Evolutionary conservation across 2,329 filamentous ascomycete species (phyloP).

Genomic region (Colletotrichum sp.): DNA sequence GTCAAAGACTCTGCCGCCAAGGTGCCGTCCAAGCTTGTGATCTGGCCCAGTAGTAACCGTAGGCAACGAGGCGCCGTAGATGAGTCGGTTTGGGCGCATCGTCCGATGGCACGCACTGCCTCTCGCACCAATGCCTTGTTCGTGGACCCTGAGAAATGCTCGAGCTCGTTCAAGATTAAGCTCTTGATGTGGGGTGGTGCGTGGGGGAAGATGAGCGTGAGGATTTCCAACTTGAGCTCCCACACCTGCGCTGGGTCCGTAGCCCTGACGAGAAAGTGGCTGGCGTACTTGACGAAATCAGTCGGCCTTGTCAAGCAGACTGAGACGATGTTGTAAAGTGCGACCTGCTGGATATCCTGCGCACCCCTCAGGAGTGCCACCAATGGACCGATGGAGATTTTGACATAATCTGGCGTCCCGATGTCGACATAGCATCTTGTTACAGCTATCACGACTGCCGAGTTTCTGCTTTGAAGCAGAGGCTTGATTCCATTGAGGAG

Average conservation of each 20-base stretch:
- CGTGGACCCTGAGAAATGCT: conserved; percentile 79
- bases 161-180: conserved; percentile 88
- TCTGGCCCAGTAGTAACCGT: conserved; percentile 81
- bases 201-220: conserved; percentile 90
- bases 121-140: conserved; percentile 84
- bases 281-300: conserved; percentile 86
- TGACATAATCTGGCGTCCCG: conserved; percentile 78
- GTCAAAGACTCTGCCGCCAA: conserved; percentile 92
- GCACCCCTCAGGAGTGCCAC: conserved; percentile 85
- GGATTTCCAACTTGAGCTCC: conserved; percentile 88
- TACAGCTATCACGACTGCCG: conserved; percentile 89
- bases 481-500: conserved; percentile 81
- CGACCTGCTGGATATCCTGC: conserved; percentile 87
- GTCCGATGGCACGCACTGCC: conserved; percentile 89
- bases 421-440: conserved; percentile 85
- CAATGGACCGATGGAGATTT: conserved; percentile 79
- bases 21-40: conserved; percentile 85
- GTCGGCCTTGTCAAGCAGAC: conserved; percentile 79
- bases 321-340: conserved; percentile 94
- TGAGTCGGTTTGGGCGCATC: conserved; percentile 83
- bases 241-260: conserved; percentile 83
- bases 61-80: conserved; percentile 80
- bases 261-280: conserved; percentile 86
- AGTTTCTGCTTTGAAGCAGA: conserved; percentile 91
- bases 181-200: conserved; percentile 78